A percentile compares a stretch with the other conserved stretches of the same genome.
These are phyloP conservation scores for Auxenochlorella pyrenoidosa DNA, from an alignment of 139 green algal species.

Conservation along the genomic window DNA sequence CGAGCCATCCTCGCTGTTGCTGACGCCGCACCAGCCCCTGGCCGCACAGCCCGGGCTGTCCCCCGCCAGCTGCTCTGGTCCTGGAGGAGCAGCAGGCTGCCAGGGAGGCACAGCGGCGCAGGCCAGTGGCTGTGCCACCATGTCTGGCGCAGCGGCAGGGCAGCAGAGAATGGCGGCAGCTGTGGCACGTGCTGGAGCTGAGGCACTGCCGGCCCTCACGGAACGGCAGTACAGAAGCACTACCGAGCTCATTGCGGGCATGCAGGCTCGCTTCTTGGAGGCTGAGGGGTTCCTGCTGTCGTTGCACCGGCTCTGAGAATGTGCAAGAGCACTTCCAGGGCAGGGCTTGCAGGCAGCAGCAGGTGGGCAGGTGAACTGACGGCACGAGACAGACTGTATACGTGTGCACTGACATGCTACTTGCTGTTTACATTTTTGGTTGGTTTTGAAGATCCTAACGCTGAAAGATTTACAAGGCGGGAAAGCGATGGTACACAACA, in stretches of 20 bases:
- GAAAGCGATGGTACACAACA: too few relatives aligned
- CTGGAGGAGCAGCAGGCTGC: not conserved
- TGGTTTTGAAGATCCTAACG: too few relatives aligned
- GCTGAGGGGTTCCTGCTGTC: not conserved
- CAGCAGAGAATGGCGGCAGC: too few relatives aligned
- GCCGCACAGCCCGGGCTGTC: not conserved
- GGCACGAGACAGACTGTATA: too few relatives aligned
- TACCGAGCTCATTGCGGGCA: not conserved
- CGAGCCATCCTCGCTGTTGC: not conserved
- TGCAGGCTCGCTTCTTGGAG: conserved; percentile 17
- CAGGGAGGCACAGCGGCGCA: too few relatives aligned
- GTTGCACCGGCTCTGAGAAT: conserved; percentile 5
- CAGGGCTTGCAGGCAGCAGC: not conserved
- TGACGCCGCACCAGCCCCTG: not conserved
- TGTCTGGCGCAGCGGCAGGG: too few relatives aligned
- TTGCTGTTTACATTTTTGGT: too few relatives aligned
- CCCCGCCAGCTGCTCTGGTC: too few relatives aligned
- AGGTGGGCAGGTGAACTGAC: not conserved
- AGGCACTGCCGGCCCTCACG: not conserved
- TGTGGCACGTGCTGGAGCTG: not conserved
- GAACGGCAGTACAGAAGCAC: not conserved
- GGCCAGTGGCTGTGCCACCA: too few relatives aligned
- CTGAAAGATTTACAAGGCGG: too few relatives aligned
- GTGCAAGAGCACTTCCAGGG: too few relatives aligned
- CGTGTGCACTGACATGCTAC: too few relatives aligned